Evolutionary conservation across 495 filamentous ascomycete species (phyloP), one percentile per base, ranked within the genome.

Genomic region (Trichoderma virens): DNA sequence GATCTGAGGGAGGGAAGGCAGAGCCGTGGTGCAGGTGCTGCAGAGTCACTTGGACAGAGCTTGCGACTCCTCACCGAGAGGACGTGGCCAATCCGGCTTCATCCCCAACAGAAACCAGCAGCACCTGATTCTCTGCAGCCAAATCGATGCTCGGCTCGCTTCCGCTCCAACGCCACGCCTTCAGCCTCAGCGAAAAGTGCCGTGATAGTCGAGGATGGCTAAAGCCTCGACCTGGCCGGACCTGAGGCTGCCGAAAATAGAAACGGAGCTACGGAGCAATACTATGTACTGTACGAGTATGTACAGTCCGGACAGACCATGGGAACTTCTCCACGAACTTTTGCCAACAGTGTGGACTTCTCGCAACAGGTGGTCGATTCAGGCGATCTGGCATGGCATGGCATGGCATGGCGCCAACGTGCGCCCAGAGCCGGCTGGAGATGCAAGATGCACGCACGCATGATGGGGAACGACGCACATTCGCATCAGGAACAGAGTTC

Each of bases 371-470:
- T 16, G 23, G 51, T 31, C 23, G 51, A 28, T 31, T 56, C 11
- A 28, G 51, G 51, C 51, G 51, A 56, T 56, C 51, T 56, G 51
- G 25, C 51, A 56, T 27, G 51, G 47, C 47, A 56, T 56, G 51
- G 25, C 51, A 56, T 27, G 51, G 47, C 47, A 56, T 56, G 47
- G 47, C 16, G 47, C 47, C 47, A 27, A 30, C 51, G 25, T 56
- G 51, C 51, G 25, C 25, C 51, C 51, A 56, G 23, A 56, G 51
- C 27, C 27, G 23, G 13, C 41, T 45, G 14, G 41, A 5, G 27
- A 56, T 28, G 51, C 51, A 56, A 27, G 27, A 56, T 56, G 51
- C 51, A 56, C 51, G 51, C 51, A 56, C 51, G 51, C 51, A 56
- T 13, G 51, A 56, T 16, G 51, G 51, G 51, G 51, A 51, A 56